Evolutionary conservation across 129 eudicot genomes (phyloP), one percentile per base, ranked within the genome.

Genomic region (Logfia minima): DNA sequence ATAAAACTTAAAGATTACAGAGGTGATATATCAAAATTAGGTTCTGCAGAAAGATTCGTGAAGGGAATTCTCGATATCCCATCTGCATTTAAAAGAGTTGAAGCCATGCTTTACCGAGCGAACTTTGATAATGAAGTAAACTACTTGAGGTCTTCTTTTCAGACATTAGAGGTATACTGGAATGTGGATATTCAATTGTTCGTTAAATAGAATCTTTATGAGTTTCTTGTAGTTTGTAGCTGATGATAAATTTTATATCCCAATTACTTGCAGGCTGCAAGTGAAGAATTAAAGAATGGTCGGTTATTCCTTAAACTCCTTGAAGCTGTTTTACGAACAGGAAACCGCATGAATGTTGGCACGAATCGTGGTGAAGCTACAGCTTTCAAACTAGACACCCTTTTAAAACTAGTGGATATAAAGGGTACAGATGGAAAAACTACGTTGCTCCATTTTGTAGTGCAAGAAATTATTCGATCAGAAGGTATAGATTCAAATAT

Each of bases 371-470:
- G 98, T 22, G 97, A 84, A 75, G 98, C 97, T 52, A 87, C 83
- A 61, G 93, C 98, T 29, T 94, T 94, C 77, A 91, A 91, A 77
- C 88, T 94, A 34, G 98, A 94, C 62, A 89, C 98, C 9, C 88
- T 94, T 29, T 77, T 94, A 51, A 94, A 94, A 78, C 73, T 94
- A 71, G 93, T 82, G 32, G 98, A 94, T 48, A 77, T 94, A 74
- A 94, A 94, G 68, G 98, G 98, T 65, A 86, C 96, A 1, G 97
- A 94, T 77, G 98, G 98, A 51, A 94, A 89, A 81, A 94, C 98
- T 3, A 91, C 98, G 1, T 80, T 94, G 39, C 97, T 94, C 58
- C 98, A 94, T 87, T 94, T 94, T 75, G 98, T 94, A 14, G 97
- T 94, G 80, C 98, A 91, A 85, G 98, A 91, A 80, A 94, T 94